phyloP scores from a whole-genome alignment of 169 alveolate species.

The Plasmodium coatneyi region DNA sequence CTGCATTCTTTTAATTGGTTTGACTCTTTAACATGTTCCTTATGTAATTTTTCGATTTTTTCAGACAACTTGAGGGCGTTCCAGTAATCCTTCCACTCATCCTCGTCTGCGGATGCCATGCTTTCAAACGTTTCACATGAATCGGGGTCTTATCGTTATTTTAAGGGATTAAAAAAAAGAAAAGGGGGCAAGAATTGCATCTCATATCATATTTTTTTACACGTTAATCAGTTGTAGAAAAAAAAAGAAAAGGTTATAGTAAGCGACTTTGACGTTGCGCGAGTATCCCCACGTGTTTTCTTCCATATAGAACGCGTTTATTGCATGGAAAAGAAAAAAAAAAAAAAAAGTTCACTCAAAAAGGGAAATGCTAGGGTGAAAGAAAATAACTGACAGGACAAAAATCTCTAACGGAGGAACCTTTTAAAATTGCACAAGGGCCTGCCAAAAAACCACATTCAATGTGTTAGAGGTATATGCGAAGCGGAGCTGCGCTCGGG shows the following conservation, averaged over 20 bases:
- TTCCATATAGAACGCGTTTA: not conserved
- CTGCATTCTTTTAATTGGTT: conserved; percentile 21
- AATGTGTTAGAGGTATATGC: not conserved
- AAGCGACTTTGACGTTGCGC: not conserved
- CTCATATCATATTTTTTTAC: not conserved
- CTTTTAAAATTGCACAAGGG: not conserved
- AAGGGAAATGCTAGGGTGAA: not conserved
- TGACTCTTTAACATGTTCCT: conserved; percentile 17
- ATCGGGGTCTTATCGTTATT: not conserved
- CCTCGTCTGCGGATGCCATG: conserved; percentile 34
- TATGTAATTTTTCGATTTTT: conserved; percentile 41
- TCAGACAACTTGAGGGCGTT: conserved; percentile 52
- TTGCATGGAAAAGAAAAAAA: not conserved
- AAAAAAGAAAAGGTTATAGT: not conserved
- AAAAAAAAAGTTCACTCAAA: not conserved
- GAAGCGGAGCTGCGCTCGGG: not conserved
- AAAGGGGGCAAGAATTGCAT: not conserved
- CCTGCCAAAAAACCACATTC: not conserved
- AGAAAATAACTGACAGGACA: not conserved
- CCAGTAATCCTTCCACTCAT: conserved; percentile 60
- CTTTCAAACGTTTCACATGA: conserved; percentile 7
- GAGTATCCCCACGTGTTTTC: not conserved
- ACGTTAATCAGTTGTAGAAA: not conserved
- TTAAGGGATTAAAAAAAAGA: not conserved
- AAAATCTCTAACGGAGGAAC: not conserved